Evolutionary conservation across 768 basidiomycete genomes (phyloP), one percentile per base, ranked within the genome.

Genomic region (Lactifluus volemus): DNA sequence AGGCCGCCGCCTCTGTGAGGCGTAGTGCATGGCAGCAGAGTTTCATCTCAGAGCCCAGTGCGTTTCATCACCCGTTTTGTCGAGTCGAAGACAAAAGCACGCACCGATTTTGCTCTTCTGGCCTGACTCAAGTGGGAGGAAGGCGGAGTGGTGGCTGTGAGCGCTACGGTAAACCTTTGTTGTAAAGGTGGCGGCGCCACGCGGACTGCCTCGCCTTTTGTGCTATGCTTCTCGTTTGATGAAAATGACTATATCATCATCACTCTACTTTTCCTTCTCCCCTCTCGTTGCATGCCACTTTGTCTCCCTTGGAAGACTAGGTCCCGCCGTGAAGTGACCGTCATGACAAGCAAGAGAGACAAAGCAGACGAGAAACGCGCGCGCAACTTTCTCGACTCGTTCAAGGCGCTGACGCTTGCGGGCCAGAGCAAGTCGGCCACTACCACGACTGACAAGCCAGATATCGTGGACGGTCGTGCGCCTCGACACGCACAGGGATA

Each of bases 11-110:
- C 71, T 75, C n/a, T 61, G 51, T 65, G 63, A 73, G 77, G 75
- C 76, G 78, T 81, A 76, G 68, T 80, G 82, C 82, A 74, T 77
- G 53, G 71, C 82, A 79, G 78, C 81, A 71, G 45, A 56, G 44
- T 34, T 55, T 50, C 38, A 45, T 44, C 58, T 82, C 81, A 81
- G 81, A 83, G 82, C 81, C 81, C 82, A 83, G 81, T 82, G 81
- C 82, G 74, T 75, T 80, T 82, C 81, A 77, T 82, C 81, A 63
- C 48, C 11, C 11, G 34, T 8, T 42, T 9, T 7, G 38, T 8
- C 11, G 11, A 15, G 21, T 14, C 15, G 36, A n/a, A 29, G 25
- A 8, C 11, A 30, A 48, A 53, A 12, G 42, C 42, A 59, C 58
- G 49, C 49, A 55, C 59, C 39, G 5, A 32, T 51, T 1, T 41